A percentile compares a stretch with the other conserved stretches of the same genome.
phyloP scores from a whole-genome alignment of 768 basidiomycete genomes.

The Hygrophorus pudorinus region DNA sequence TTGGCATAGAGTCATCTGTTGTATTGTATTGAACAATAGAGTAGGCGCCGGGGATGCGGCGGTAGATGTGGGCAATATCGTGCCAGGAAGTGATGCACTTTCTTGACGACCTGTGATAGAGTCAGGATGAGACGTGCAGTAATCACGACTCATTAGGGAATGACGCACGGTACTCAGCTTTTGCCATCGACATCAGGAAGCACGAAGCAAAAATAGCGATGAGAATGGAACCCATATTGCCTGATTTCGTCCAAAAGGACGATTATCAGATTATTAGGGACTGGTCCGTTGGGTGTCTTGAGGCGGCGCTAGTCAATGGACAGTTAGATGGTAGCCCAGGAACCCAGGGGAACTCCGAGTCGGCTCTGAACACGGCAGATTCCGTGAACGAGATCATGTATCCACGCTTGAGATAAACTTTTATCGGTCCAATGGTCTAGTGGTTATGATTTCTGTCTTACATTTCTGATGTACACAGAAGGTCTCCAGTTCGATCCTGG shows the following conservation, averaged over 20 bases:
- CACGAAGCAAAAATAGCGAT: slow-evolving; percentile 11
- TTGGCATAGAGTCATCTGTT: slow-evolving; percentile 19
- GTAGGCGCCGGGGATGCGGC: slow-evolving; percentile 8
- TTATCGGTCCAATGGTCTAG: slow-evolving; percentile 41
- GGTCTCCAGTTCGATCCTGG: slow-evolving; percentile 30
- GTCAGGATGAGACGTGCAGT: neutral
- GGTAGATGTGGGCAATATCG: slow-evolving; percentile 1
- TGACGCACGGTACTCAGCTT: no score
- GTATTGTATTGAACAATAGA: slow-evolving; percentile 13
- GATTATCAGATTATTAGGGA: no score
- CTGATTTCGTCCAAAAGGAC: no score
- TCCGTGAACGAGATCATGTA: no score
- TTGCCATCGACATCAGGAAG: slow-evolving; percentile 6
- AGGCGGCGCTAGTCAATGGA: neutral
- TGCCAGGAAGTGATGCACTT: neutral
- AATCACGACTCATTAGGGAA: no score
- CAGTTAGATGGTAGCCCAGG: neutral
- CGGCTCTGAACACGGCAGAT: no score
- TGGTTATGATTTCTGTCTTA: slow-evolving; percentile 39
- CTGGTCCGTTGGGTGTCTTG: no score
- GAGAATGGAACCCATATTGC: neutral
- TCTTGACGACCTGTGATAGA: neutral
- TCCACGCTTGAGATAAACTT: neutral
- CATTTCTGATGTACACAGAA: slow-evolving; percentile 20
- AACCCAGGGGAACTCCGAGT: neutral